Conservation (phyloP, 2,329 filamentous ascomycete species). For the Amphichorda felina region DNA sequence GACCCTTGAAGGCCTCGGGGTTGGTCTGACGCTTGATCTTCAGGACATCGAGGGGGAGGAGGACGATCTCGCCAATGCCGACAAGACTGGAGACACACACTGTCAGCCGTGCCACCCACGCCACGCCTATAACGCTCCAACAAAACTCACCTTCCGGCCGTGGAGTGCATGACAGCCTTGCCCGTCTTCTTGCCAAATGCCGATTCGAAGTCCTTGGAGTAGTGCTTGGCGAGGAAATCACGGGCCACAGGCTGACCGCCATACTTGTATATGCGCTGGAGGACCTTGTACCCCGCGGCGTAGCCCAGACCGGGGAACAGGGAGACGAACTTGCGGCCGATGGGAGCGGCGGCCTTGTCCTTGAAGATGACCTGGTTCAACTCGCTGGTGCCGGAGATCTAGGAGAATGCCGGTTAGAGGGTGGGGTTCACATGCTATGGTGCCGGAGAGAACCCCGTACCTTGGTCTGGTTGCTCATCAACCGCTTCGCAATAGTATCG, state of each 20-base stretch:
- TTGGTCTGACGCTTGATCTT: conserved; percentile 99
- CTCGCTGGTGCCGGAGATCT: conserved; percentile 33
- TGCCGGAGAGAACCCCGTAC: conserved; percentile 43
- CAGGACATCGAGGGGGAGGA: conserved; percentile 88
- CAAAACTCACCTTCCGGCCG: conserved; percentile 65
- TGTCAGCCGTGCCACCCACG: not conserved
- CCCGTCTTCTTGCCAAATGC: conserved; percentile 94
- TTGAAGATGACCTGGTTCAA: conserved; percentile 92
- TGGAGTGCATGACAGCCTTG: conserved; percentile 97
- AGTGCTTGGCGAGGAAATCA: conserved; percentile 73
- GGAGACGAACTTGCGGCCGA: conserved; percentile 75
- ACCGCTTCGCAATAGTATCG: conserved; percentile 94
- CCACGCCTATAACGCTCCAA: too few species aligned
- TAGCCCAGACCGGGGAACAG: conserved; percentile 96
- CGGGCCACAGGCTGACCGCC: conserved; percentile 92
- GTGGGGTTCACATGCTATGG: not conserved
- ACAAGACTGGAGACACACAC: conserved; percentile 52
- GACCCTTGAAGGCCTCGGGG: conserved; percentile 91
- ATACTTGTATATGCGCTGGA: conserved; percentile 98
- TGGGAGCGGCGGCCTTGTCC: conserved; percentile 63
- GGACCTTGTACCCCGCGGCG: conserved; percentile 92
- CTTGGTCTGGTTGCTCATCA: conserved; percentile 90
- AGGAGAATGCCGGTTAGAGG: not conserved
- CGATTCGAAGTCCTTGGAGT: conserved; percentile 72
- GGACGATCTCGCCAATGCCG: conserved; percentile 92